Conservation (phyloP, 2,329 filamentous ascomycete species). For the Nemania bipapillata region DNA sequence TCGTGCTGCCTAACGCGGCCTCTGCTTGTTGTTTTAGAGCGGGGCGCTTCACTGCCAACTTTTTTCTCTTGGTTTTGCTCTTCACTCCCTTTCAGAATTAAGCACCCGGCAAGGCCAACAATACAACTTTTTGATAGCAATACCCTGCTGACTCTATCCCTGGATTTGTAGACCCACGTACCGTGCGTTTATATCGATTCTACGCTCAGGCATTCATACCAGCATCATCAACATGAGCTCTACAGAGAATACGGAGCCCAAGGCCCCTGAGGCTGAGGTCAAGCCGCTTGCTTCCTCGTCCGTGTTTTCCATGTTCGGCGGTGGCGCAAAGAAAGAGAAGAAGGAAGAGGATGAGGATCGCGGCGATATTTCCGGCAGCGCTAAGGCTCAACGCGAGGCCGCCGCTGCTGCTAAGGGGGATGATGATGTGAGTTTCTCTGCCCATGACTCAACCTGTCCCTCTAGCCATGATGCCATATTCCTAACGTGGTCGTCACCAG, state of each 20-base stretch:
- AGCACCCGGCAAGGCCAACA: not conserved
- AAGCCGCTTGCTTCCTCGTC: conserved; percentile 66
- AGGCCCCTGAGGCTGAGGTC: conserved; percentile 59
- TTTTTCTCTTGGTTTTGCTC: conserved; percentile 10
- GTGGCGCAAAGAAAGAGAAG: conserved; percentile 96
- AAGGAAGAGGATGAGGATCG: conserved; percentile 84
- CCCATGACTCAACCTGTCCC: not conserved
- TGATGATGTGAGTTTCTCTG: conserved; percentile 61
- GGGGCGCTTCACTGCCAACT: conserved; percentile 24
- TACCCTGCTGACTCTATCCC: conserved; percentile 24
- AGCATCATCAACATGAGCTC: conserved; percentile 58
- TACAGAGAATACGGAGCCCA: conserved; percentile 64
- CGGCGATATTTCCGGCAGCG: conserved; percentile 87
- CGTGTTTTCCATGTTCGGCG: conserved; percentile 99
- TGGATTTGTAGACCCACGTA: conserved; percentile 14
- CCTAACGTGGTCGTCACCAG: conserved; percentile 37
- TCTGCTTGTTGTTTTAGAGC: conserved; percentile 17
- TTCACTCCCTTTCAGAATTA: not conserved
- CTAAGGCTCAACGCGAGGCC: conserved; percentile 78
- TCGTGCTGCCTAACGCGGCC: conserved; percentile 27
- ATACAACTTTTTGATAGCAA: not conserved
- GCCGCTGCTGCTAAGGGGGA: conserved; percentile 66
- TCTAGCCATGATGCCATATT: not conserved
- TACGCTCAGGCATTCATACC: conserved; percentile 14
- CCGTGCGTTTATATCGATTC: not conserved